These are phyloP conservation scores for Diaporthe ilicicola DNA, from an alignment of 2,329 filamentous ascomycete genomes.

Conservation along the genomic window DNA sequence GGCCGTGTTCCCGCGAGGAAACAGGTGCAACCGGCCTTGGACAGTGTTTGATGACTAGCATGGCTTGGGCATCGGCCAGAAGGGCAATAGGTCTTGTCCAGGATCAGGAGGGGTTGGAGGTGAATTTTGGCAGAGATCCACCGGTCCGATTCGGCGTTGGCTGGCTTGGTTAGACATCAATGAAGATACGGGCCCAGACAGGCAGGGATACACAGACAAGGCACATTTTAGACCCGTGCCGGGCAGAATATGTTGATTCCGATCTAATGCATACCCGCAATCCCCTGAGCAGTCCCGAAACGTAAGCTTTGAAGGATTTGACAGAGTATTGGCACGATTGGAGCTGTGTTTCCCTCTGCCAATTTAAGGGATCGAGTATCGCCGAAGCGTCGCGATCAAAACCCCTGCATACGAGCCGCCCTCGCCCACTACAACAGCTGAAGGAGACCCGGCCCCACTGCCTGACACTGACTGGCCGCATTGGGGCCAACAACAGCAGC, in stretches of 20 bases:
- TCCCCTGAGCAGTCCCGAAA: not conserved
- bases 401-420: not conserved
- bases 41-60: not conserved
- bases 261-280: not conserved
- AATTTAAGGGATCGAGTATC: not conserved
- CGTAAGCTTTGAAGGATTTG: not conserved
- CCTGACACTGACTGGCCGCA: not conserved
- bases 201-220: no score
- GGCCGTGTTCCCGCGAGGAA: not conserved
- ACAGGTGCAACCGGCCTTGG: not conserved
- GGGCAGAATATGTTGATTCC: not conserved
- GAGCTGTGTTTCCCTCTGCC: no score
- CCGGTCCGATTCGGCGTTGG: not conserved
- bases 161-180: not conserved
- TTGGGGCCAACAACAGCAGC: not conserved
- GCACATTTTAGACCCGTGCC: not conserved
- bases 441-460: not conserved
- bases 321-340: not conserved
- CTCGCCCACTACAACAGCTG: not conserved
- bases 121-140: not conserved
- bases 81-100: not conserved
- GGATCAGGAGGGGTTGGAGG: slow-evolving; percentile 3
- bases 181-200: not conserved
- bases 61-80: not conserved
- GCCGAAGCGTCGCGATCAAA: not conserved